Percentiles rank a stretch among this genome's conserved stretches.
These are phyloP conservation scores for Cystobasidiaceae sp. DNA, from an alignment of 1,284 basidiomycete species.

Conservation along the genomic window DNA sequence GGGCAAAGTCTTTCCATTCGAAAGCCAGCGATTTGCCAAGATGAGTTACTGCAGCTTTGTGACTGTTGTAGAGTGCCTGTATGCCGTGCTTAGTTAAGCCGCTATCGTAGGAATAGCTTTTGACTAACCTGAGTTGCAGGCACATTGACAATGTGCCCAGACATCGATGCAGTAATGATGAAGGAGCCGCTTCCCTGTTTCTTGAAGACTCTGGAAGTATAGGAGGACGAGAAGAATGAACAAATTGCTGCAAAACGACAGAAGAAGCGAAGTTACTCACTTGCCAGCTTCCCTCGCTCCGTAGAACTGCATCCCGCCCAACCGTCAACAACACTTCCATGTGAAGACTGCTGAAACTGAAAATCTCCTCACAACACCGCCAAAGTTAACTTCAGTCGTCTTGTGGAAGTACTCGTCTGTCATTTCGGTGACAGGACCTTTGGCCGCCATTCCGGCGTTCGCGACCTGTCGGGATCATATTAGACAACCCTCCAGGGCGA, in stretches of 20 bases:
- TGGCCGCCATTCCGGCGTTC: conserved; percentile 30
- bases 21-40: conserved; percentile 44
- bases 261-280: conserved; percentile 29
- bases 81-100: background rate
- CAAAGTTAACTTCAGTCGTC: conserved; percentile 41
- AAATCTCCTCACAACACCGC: conserved; percentile 11
- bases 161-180: conserved; percentile 45
- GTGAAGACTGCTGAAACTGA: too few relatives aligned
- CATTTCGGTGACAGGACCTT: conserved; percentile 32
- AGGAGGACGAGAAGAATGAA: conserved; percentile 19
- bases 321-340: too few relatives aligned
- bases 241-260: conserved; percentile 27
- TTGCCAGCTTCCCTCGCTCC: conserved; percentile 29
- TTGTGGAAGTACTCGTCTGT: conserved; percentile 41
- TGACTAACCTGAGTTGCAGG: conserved; percentile 31
- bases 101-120: conserved; percentile 19
- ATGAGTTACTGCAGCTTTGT: conserved; percentile 43
- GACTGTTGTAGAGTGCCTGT: conserved; percentile 45
- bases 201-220: conserved; percentile 43
- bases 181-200: conserved; percentile 45
- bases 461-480: conserved; percentile 7
- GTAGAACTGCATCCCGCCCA: conserved; percentile 19
- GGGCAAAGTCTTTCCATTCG: conserved; percentile 46
- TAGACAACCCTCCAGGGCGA: too few relatives aligned
- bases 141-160: conserved; percentile 43